These are phyloP conservation scores for Brassica rapa DNA, from an alignment of 345 rosid genomes.

Conservation along the genomic window DNA sequence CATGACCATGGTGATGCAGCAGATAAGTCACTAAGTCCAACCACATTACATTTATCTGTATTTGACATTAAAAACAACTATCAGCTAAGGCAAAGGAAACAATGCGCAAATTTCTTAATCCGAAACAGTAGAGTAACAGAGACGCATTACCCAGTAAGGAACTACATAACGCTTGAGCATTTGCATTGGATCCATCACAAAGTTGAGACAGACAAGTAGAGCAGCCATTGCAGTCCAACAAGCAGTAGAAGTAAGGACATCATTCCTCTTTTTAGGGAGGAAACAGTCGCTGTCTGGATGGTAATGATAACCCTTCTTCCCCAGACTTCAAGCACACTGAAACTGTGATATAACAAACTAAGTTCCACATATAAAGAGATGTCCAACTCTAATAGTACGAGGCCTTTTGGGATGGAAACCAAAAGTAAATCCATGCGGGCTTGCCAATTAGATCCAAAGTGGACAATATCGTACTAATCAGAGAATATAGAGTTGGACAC, in stretches of 20 bases:
- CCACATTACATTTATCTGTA: conserved; percentile 78
- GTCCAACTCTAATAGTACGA: no score
- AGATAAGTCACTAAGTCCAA: conserved; percentile 83
- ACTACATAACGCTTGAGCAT: conserved; percentile 72
- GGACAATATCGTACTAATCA: no score
- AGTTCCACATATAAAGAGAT: no score
- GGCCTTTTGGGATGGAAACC: no score
- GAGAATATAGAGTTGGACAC: no score
- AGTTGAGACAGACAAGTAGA: conserved; percentile 55
- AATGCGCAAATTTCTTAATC: neutral
- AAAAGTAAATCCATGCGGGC: no score
- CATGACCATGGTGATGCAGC: conserved; percentile 83
- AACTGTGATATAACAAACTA: neutral
- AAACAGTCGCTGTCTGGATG: conserved; percentile 78
- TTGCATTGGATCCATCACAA: conserved; percentile 56
- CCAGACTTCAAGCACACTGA: conserved; percentile 87
- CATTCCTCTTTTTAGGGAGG: conserved; percentile 63
- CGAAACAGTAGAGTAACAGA: neutral
- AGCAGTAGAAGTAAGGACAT: conserved; percentile 68
- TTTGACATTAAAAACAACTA: neutral
- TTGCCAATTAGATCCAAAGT: no score
- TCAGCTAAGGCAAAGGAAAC: neutral
- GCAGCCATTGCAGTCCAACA: conserved; percentile 79
- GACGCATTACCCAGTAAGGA: conserved; percentile 61
- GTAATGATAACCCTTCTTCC: conserved; percentile 87